phyloP scores from a whole-genome alignment of 2,329 filamentous ascomycete species.

The Sporothrix variecibatus region DNA sequence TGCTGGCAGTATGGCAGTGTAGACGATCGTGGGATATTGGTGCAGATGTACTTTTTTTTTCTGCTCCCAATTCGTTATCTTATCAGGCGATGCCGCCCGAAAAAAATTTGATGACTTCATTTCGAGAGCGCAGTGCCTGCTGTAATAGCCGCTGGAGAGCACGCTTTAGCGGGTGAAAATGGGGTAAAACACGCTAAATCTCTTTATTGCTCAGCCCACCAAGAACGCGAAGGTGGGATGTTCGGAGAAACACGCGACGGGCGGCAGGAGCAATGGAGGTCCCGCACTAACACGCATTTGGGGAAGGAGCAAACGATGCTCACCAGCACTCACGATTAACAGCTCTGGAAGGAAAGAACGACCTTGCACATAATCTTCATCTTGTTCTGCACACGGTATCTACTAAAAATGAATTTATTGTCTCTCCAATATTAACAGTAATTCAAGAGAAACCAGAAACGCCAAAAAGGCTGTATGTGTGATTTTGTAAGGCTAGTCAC shows the following conservation, averaged over 20 bases:
- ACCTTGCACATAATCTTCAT: neutral
- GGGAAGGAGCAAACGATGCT: neutral
- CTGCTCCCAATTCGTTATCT: neutral
- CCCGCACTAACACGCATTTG: neutral
- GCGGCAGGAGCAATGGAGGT: constrained; percentile 1
- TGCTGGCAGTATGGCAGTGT: neutral
- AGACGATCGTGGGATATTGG: neutral
- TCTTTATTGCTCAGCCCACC: constrained; percentile 4
- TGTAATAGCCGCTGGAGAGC: neutral
- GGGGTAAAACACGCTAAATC: neutral
- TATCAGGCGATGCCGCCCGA: neutral
- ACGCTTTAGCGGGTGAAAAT: neutral
- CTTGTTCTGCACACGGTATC: neutral
- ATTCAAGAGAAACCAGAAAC: neutral
- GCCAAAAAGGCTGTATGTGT: neutral
- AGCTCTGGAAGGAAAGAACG: neutral
- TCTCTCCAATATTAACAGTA: neutral
- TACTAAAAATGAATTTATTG: too few relatives aligned
- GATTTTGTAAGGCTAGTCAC: neutral
- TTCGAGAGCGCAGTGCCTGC: neutral
- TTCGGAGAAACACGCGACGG: constrained; percentile 6
- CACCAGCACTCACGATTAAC: neutral
- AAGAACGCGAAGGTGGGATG: neutral
- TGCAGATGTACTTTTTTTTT: neutral
- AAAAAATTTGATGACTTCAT: constrained; percentile 18